These are phyloP conservation scores for Dothistroma septosporum DNA, from an alignment of 2,329 filamentous ascomycete genomes.

Conservation along the genomic window DNA sequence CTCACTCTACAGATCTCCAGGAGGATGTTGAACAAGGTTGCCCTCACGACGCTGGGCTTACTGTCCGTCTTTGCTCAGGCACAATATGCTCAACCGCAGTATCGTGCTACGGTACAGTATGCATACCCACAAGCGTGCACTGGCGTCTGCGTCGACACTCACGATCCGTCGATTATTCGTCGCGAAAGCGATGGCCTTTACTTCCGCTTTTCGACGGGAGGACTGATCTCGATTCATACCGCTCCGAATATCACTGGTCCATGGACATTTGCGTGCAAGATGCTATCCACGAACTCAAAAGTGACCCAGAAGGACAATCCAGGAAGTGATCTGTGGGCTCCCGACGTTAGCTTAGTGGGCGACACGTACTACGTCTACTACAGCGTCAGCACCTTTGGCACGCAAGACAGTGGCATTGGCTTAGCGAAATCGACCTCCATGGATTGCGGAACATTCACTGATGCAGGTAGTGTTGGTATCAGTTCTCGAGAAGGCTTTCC, in stretches of 20 bases:
- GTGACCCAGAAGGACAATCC: conserved; percentile 38
- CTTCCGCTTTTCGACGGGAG: conserved; percentile 52
- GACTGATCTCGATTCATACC: conserved; percentile 48
- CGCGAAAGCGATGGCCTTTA: conserved; percentile 48
- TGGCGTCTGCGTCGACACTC: conserved; percentile 43
- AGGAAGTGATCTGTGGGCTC: conserved; percentile 56
- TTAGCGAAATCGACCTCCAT: conserved; percentile 49
- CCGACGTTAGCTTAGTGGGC: conserved; percentile 58
- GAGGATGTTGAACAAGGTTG: conserved; percentile 21
- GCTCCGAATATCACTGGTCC: conserved; percentile 47
- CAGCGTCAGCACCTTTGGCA: conserved; percentile 59
- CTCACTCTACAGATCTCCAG: neutral
- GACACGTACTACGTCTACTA: conserved; percentile 63
- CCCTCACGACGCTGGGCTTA: conserved; percentile 17
- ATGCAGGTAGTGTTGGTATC: conserved; percentile 57
- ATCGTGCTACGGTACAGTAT: too few species aligned
- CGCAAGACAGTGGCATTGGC: conserved; percentile 60
- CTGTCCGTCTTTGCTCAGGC: conserved; percentile 16
- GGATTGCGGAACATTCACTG: conserved; percentile 56
- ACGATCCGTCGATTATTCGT: conserved; percentile 49
- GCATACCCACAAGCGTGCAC: conserved; percentile 40
- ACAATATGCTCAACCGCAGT: too few species aligned
- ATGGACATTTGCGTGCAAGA: conserved; percentile 49
- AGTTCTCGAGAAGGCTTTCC: conserved; percentile 35
- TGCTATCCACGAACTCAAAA: conserved; percentile 44